A percentile compares a stretch with the other conserved stretches of the same genome.
Evolutionary conservation across 129 eudicot species (phyloP).

Genomic region (Flaveria brownii): DNA sequence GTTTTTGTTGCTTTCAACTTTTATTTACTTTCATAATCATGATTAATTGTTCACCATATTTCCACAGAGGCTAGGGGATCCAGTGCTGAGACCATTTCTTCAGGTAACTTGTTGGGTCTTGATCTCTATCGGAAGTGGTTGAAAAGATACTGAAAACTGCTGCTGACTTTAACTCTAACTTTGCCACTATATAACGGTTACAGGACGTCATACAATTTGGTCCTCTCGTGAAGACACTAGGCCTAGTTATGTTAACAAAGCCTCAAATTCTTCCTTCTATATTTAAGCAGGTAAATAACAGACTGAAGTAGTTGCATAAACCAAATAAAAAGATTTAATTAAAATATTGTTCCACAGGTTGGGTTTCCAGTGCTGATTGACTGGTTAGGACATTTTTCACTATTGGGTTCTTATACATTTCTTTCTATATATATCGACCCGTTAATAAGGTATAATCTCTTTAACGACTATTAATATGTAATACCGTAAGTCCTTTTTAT

Average conservation of each 20-base stretch:
- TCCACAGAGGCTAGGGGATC: slow-evolving; percentile 90
- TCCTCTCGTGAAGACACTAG: slow-evolving; percentile 92
- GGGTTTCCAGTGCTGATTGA: slow-evolving; percentile 80
- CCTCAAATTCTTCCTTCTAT: slow-evolving; percentile 92
- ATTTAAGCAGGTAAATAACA: slow-evolving; percentile 72
- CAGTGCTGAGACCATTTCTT: slow-evolving; percentile 95
- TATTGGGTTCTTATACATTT: slow-evolving; percentile 85
- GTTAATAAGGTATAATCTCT: slow-evolving; percentile 56
- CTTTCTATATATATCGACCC: slow-evolving; percentile 75
- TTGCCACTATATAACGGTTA: neutral
- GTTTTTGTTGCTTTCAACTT: neutral
- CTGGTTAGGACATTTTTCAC: slow-evolving; percentile 85
- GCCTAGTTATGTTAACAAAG: slow-evolving; percentile 78
- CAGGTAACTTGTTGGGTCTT: slow-evolving; percentile 53
- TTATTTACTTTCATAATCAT: neutral
- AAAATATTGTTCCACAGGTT: slow-evolving; percentile 52
- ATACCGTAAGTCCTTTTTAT: neutral
- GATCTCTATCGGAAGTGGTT: neutral
- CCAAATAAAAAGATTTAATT: neutral
- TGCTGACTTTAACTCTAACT: neutral
- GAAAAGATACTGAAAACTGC: too few species aligned
- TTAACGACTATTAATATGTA: neutral
- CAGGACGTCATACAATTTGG: slow-evolving; percentile 98
- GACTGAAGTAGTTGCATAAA: neutral
- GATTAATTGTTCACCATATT: slow-evolving; percentile 2